Base-by-base conservation (phyloP, 2,329 filamentous ascomycete species). In the Aspergillus japonicus region DNA sequence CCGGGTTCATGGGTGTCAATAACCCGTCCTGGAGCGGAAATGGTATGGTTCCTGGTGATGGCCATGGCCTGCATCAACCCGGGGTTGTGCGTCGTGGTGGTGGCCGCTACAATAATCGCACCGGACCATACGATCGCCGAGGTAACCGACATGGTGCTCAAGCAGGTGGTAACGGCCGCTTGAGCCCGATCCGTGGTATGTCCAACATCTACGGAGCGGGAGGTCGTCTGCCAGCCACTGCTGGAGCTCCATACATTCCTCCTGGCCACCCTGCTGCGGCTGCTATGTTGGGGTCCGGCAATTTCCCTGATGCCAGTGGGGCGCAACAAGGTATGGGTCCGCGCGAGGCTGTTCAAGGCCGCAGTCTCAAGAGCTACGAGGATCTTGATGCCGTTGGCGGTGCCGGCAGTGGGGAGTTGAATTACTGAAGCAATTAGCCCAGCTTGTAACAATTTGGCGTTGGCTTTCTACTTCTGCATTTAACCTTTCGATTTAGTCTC, bases 291-390 rank as follows among this genome's bases (percentile, higher is more conserved):
- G 83, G 59, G 77, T 81, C 69, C 72, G 84, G 65, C 73, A 78
- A 68, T 4, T 77, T 76, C 65, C 70, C 65, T 68, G 80, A 61
- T 76, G 78, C 64, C 72, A 90, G 91, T 52, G 89, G 90, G 44
- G 89, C 85, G 24, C 87, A 89, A 56, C 80, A 80, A 35, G 87
- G 89, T 2, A 89, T 93, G 61, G 93, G 92, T 0, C 94, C 95
- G 21, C 86, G 91, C 21, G 93, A 98, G 77, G 94, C 95, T 11
- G 92, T 96, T 0, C 91, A 96, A 67, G 95, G 95, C 5, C 87
- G 95, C 59, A 96, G 91, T 62, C 80, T 99, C 65, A 96, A 96
- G 83, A 97, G 92, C 75, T 99, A 99, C 73, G 96, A 99, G 76
- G 95, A 99, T 73, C 81, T 99, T 24, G 95, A 99, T 78, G 94